Base-by-base conservation (phyloP, 1,284 basidiomycete species). In the Ganoderma boninense region DNA sequence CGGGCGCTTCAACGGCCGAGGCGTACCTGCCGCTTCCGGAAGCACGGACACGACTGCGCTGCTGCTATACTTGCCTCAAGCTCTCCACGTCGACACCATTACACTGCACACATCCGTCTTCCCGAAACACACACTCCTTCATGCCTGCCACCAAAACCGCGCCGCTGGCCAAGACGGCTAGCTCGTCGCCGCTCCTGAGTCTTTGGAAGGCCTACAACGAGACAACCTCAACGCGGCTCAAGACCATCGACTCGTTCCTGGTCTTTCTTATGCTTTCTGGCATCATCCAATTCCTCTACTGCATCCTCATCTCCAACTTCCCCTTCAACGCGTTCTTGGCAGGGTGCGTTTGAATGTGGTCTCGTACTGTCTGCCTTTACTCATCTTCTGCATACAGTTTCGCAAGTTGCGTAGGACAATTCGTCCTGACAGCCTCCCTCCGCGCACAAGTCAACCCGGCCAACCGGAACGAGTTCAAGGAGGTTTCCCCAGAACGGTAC, bases 321-420 rank as follows among this genome's bases (percentile, higher is more conserved):
- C 97, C 97, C 18, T 99, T 98, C 87, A 98, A 99, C 78, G 96
- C 97, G 44, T 99, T 99, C 84, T 83, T 98, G 71, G 93, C 96
- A 76, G 96, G 97, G 97, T 99, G 83, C 76, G 94, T 23, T n/a
- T 83, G 1, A 6, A 18, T 35, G 13, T 14, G 18, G 23, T 52
- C 46, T 16, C 8, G 20, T 16, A 14, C n/a, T 57, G 18, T 11
- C 29, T 10, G 46, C 43, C 14, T n/a, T 35, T 62, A 5, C 49
- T 62, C 14, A 65, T 49, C 8, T 13, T 26, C 16, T 11, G 23
- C 43, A 14, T 23, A 23, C 76, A 99, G 97, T 43, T 99, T 99
- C 80, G 87, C 92, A 40, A 95, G 97, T 76, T 94, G 93, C 14
- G 94, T 99, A 49, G 97, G 97, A 38, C 98, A 99, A 81, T 99